phyloP scores from a whole-genome alignment of 2,329 filamentous ascomycete species.

The Falciphora oryzae region DNA sequence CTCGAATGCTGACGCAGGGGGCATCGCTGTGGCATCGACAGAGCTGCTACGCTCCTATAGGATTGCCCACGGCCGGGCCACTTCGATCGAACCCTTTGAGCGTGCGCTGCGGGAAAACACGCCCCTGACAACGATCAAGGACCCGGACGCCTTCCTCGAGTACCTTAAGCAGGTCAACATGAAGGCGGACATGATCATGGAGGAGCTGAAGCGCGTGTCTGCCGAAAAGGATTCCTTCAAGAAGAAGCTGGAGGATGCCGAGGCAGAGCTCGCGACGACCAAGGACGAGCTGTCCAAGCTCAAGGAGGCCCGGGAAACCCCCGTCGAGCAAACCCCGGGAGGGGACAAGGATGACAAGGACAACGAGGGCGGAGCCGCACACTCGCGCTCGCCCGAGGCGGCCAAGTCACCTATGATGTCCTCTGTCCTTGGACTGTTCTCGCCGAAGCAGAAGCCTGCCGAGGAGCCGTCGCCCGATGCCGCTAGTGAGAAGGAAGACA shows the following conservation, averaged over 20 bases:
- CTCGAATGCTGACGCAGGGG: background rate
- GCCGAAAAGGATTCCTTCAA: conserved; percentile 75
- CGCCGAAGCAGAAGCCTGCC: conserved; percentile 37
- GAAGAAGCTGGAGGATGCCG: conserved; percentile 60
- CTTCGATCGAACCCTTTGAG: conserved; percentile 90
- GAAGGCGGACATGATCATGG: conserved; percentile 88
- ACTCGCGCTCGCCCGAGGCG: conserved; percentile 22
- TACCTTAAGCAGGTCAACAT: conserved; percentile 83
- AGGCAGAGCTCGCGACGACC: conserved; percentile 10
- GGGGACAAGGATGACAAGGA: conserved; percentile 20
- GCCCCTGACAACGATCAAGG: conserved; percentile 79
- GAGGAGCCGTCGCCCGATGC: conserved; percentile 24
- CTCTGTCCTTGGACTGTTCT: conserved; percentile 44
- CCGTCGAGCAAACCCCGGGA: conserved; percentile 24
- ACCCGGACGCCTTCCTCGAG: conserved; percentile 78
- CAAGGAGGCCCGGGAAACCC: conserved; percentile 31
- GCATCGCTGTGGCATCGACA: conserved; percentile 26
- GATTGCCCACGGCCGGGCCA: conserved; percentile 79
- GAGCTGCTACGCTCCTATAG: conserved; percentile 89
- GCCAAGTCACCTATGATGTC: conserved; percentile 40
- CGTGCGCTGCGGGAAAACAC: conserved; percentile 87
- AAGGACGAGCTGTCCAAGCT: conserved; percentile 49
- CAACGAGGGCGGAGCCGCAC: conserved; percentile 9
- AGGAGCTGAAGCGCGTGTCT: conserved; percentile 83
- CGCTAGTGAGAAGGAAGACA: conserved; percentile 52